phyloP scores from a whole-genome alignment of 805 yeast genomes.

The Saccharomyces eubayanus region DNA sequence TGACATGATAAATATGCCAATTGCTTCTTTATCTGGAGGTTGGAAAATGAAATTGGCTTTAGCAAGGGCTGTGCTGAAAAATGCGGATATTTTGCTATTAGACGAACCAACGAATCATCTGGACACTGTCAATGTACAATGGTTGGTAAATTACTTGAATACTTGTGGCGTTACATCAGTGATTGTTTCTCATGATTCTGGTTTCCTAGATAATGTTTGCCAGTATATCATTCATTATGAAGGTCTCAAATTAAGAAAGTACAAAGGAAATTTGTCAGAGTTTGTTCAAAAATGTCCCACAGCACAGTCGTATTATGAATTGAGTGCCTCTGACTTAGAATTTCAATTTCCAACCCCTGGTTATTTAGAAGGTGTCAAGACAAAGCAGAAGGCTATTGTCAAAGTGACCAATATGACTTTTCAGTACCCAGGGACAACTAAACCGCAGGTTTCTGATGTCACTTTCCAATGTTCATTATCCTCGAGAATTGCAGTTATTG shows the following conservation, averaged over 20 bases:
- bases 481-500: constrained; percentile 98
- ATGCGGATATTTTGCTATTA: constrained; percentile 88
- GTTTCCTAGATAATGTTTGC: constrained; percentile 90
- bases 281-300: constrained; percentile 94
- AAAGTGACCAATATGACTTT: constrained; percentile 90
- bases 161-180: constrained; percentile 95
- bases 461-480: constrained; percentile 96
- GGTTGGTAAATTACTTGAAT: constrained; percentile 95
- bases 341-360: constrained; percentile 98
- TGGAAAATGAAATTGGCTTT: constrained; percentile 99
- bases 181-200: constrained; percentile 96
- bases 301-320: constrained; percentile 93
- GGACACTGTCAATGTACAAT: constrained; percentile 96
- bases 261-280: constrained; percentile 97
- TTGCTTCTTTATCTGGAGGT: constrained; percentile 94
- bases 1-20: constrained; percentile 83
- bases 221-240: constrained; percentile 98
- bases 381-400: constrained; percentile 97
- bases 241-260: constrained; percentile 96
- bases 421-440: constrained; percentile 95
- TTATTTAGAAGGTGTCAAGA: constrained; percentile 98
- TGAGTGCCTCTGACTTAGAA: constrained; percentile 91
- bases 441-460: constrained; percentile 81
- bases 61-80: constrained; percentile 94
- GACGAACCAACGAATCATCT: constrained; percentile 99